Base-by-base conservation (phyloP, 2,329 filamentous ascomycete genomes). In the Epichloe scottii region DNA sequence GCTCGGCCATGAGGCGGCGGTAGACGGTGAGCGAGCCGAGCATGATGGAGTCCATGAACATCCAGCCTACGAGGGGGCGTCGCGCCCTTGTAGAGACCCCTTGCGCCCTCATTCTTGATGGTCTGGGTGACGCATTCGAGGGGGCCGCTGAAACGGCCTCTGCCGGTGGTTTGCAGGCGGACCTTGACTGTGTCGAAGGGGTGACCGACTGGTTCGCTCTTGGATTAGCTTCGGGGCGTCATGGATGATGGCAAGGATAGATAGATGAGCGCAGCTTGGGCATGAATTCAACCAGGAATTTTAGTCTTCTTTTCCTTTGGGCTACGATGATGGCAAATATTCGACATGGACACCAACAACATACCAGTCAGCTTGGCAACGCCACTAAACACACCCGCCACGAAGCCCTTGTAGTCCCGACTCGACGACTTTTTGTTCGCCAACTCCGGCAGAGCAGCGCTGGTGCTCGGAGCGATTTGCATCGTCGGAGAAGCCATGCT, bases 151-250 rank as follows among this genome's bases (percentile, higher is more conserved):
- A 98, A 98, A 59, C 87, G 89, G 2, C 81, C 67, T 46, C 78
- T 68, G 58, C 85, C 75, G 33, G 88, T 89, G 3, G 91, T 97
- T 67, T 98, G 93, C 17, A 98, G 75, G 34, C 93, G 88, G 50
- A 97, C 91, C 70, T 98, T 98, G 67, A 98, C 81, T 0, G 93
- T 97, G 69, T 98, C 93, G 71, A 98, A 97, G 23, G 87, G 81
- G 61, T 84, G 81, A 53, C 81, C 81, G 62, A 84, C 77, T 78
- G 3, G 26, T 30, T 8, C 26, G 26, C 26, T 30, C 26, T 30
- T 30, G 26, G 10, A 30, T 30, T 30, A 30, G 26, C 26, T 30
- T 10, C 8, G 3, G 26, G 26, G 26, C 26, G 26, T 30, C 26
- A 10, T 10, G 26, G 26, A 30, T 30, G 7, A 26, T 26, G 23